Conservation (phyloP, 1,284 basidiomycete genomes). For the Ceratobasidium sp. region DNA sequence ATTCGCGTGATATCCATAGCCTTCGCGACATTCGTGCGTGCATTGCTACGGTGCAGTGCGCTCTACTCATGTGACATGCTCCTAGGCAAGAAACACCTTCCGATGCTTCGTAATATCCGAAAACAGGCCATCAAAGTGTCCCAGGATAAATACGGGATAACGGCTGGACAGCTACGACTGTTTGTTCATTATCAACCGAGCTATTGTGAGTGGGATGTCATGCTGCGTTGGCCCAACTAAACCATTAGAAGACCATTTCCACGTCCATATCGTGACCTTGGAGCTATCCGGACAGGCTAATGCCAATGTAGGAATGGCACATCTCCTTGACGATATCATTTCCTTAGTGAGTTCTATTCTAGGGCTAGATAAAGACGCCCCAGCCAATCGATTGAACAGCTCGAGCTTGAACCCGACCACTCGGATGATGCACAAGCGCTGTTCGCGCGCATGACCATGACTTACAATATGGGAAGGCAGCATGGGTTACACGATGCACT, state of each 20-base stretch:
- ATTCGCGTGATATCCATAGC: slow-evolving; percentile 63
- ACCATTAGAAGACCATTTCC: slow-evolving; percentile 78
- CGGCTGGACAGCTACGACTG: slow-evolving; percentile 68
- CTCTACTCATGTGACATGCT: neutral
- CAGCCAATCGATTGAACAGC: slow-evolving; percentile 51
- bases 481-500: slow-evolving; percentile 65
- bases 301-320: slow-evolving; percentile 88
- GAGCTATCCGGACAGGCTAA: slow-evolving; percentile 69
- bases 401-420: slow-evolving; percentile 61
- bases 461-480: slow-evolving; percentile 82
- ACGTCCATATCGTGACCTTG: slow-evolving; percentile 90
- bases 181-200: slow-evolving; percentile 96
- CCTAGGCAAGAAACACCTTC: slow-evolving; percentile 61
- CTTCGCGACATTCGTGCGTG: slow-evolving; percentile 67
- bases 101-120: slow-evolving; percentile 72
- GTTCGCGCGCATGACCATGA: slow-evolving; percentile 75
- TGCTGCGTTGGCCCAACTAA: neutral
- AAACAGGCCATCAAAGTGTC: slow-evolving; percentile 61
- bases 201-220: slow-evolving; percentile 72
- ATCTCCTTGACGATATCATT: slow-evolving; percentile 92
- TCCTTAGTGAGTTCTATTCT: slow-evolving; percentile 62
- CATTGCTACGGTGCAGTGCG: neutral
- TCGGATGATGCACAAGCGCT: slow-evolving; percentile 52
- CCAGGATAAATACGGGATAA: slow-evolving; percentile 66
- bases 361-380: slow-evolving; percentile 12